Percentiles rank a stretch among this genome's conserved stretches.
Conservation (phyloP, 805 yeast species). For the Pichia sporocuriosa region DNA sequence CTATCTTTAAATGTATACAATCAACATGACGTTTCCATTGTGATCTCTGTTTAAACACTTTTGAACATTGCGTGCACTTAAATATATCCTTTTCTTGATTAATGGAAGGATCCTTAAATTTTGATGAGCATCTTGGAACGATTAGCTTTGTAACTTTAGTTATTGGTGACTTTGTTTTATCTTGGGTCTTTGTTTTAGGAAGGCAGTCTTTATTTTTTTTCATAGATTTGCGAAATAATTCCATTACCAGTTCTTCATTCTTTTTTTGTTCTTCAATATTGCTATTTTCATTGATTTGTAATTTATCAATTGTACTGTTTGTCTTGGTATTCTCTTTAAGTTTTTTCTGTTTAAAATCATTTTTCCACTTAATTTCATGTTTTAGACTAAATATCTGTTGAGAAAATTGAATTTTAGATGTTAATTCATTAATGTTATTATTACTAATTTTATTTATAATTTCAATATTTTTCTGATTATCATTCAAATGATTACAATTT, state of each 20-base stretch:
- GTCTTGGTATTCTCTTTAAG: too few relatives aligned
- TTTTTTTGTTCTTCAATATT: neutral
- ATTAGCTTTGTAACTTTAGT: constrained; percentile 4
- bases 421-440: neutral
- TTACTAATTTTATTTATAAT: neutral
- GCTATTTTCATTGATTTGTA: neutral
- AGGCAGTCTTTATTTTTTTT: constrained; percentile 6
- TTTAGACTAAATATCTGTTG: neutral
- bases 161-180: neutral
- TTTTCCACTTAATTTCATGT: neutral
- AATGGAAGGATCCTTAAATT: neutral
- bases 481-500: neutral
- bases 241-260: constrained; percentile 1
- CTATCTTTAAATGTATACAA: constrained; percentile 50
- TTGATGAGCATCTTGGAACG: constrained; percentile 1
- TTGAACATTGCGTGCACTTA: constrained; percentile 28
- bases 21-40: constrained; percentile 62
- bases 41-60: constrained; percentile 53
- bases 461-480: too few relatives aligned
- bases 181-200: neutral
- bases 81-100: constrained; percentile 19
- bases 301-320: neutral
- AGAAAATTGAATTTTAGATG: neutral
- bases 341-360: too few relatives aligned
- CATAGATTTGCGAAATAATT: constrained; percentile 7